phyloP scores from a whole-genome alignment of 257 asterid genomes.

The Solanum stenotomum region DNA sequence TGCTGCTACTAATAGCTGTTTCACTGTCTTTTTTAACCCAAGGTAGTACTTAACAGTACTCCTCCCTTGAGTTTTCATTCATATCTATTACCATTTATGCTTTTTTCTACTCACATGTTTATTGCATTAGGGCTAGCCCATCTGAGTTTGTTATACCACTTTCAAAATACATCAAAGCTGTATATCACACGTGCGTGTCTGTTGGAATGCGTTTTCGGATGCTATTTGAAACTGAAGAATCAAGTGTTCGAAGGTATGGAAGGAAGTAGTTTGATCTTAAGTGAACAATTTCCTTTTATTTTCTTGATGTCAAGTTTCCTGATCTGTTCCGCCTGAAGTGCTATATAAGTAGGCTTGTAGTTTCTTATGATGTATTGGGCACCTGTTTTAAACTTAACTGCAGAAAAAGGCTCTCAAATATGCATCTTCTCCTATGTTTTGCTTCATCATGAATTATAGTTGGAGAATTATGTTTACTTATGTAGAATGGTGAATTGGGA shows the following conservation, averaged over 20 bases:
- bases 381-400: not conserved
- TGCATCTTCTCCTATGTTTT: not conserved
- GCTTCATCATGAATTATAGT: not conserved
- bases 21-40: slow-evolving; percentile 88
- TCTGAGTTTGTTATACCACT: slow-evolving; percentile 90
- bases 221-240: slow-evolving; percentile 98
- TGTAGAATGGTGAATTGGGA: not conserved
- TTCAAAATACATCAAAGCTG: slow-evolving; percentile 85
- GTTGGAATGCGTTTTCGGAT: slow-evolving; percentile 97
- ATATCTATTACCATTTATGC: not conserved
- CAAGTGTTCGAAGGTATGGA: slow-evolving; percentile 91
- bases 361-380: not conserved
- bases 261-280: not conserved
- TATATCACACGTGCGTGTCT: slow-evolving; percentile 81
- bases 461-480: not conserved
- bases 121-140: slow-evolving; percentile 77
- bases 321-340: not conserved
- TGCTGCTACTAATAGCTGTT: slow-evolving; percentile 94
- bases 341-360: not conserved
- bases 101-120: slow-evolving; percentile 8
- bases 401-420: not conserved
- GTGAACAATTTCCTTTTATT: not conserved
- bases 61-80: not conserved
- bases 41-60: slow-evolving; percentile 29
- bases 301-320: not conserved